Evolutionary conservation across 441 rosid species (phyloP), one percentile per base, ranked within the genome.

Genomic region (Jatropha podagrica): DNA sequence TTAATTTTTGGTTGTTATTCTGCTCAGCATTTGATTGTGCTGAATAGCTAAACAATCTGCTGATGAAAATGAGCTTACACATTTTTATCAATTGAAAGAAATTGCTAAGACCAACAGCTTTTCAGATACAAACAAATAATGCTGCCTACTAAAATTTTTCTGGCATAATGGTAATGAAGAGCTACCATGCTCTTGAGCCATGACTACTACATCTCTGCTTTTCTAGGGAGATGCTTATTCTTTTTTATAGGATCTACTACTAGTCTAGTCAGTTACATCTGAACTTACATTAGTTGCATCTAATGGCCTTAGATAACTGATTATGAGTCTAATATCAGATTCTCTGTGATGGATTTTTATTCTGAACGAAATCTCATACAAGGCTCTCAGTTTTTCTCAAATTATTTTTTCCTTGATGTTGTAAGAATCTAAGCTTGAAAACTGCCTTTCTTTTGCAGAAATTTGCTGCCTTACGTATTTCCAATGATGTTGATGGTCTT

Each of bases 381-480:
- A 32, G 20, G 15, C 58, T 51, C 65, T 71, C 26, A 14, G 15
- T 9, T 71, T 74, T 56, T 7, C 0, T 27, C 27, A 18, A 41
- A 46, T 7, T 9, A 4, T 18, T 18, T 58, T 44, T 60, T 49
- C 17, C 13, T 18, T 70, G 49, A 10, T 71, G 23, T 20, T 7
- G 20, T 61, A 56, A 20, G 67, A 67, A 58, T 71, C 65, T 63
- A 75, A 79, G 66, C 75, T 76, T 37, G 55, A 38, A 44, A 26
- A 7, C 37, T 68, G 58, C n/a, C 69, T 79, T 61, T 65, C 68
- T 48, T 69, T 68, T 76, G 60, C 90, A 93, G 98, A 89, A 90
- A 92, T 78, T 87, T 92, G 85, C 81, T 91, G 82, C 78, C 87
- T 37, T 93, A 91, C 76, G 81, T 92, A 71, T 84, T 96, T 80